Evolutionary conservation across 2,329 filamentous ascomycete genomes (phyloP).

Genomic region (Pseudonectria foliicola): DNA sequence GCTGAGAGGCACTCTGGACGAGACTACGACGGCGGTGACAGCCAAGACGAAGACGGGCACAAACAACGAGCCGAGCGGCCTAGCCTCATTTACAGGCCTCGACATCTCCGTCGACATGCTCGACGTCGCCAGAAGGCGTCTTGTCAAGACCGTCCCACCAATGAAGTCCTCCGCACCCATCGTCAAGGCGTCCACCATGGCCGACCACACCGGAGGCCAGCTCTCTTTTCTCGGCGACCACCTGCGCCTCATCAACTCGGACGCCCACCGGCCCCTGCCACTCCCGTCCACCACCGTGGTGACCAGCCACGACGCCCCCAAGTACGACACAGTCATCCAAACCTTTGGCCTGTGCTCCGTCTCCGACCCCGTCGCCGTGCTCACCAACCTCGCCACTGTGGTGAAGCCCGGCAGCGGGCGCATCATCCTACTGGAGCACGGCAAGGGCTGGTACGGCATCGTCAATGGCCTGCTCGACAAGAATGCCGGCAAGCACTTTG

Average conservation of each 20-base stretch:
- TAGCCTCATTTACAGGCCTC: conserved; percentile 54
- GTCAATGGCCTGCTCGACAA: conserved; percentile 51
- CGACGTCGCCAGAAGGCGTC: conserved; percentile 46
- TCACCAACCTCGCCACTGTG: conserved; percentile 45
- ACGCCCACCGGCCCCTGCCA: conserved; percentile 40
- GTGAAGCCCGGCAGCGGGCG: conserved; percentile 49
- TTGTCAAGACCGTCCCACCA: conserved; percentile 37
- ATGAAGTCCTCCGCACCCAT: conserved; percentile 26
- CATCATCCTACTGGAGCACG: conserved; percentile 57
- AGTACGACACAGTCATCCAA: conserved; percentile 58
- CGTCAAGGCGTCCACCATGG: conserved; percentile 26
- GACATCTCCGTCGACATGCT: conserved; percentile 57
- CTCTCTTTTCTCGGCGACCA: conserved; percentile 32
- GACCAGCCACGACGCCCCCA: conserved; percentile 24
- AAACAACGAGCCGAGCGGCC: conserved; percentile 14
- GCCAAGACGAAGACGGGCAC: conserved; percentile 3
- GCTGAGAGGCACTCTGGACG: conserved; percentile 10
- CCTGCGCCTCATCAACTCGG: conserved; percentile 42
- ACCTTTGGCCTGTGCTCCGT: conserved; percentile 61
- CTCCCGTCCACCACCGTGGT: conserved; percentile 27
- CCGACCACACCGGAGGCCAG: conserved; percentile 29
- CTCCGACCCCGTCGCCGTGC: conserved; percentile 44
- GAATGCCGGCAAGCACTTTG: conserved; percentile 48
- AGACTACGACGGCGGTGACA: conserved; percentile 4
- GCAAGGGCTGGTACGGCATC: conserved; percentile 46